phyloP scores from a whole-genome alignment of 495 filamentous ascomycete species.

The Xylaria nigripes region DNA sequence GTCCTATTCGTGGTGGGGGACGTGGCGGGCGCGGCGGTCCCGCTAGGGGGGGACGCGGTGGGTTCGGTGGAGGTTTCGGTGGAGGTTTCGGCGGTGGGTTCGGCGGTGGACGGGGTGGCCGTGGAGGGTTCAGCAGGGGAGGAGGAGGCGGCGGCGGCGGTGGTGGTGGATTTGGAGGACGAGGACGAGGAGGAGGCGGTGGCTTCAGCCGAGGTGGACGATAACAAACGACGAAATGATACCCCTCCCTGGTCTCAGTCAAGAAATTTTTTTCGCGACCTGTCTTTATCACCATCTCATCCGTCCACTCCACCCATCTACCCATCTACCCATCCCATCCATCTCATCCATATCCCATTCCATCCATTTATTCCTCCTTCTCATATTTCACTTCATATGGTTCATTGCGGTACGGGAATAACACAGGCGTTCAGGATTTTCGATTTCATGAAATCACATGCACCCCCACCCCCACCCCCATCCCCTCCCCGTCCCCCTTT shows the following conservation, averaged over 20 bases:
- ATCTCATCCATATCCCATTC: background rate
- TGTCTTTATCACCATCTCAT: background rate
- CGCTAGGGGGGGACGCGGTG: conserved; percentile 16
- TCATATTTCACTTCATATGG: conserved; percentile 7
- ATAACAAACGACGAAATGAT: background rate
- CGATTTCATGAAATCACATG: too few species aligned
- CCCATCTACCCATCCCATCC: background rate
- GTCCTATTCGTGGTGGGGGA: conserved; percentile 32
- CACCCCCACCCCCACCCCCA: too few species aligned
- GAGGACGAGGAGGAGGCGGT: background rate
- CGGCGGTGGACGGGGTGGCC: conserved; percentile 22
- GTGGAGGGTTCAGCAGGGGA: conserved; percentile 28
- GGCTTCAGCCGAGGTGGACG: conserved; percentile 9
- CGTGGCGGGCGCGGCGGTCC: conserved; percentile 20
- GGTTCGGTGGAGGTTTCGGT: conserved; percentile 19
- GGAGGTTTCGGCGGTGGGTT: conserved; percentile 19
- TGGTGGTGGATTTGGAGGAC: conserved; percentile 19
- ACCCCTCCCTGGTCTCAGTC: conserved; percentile 2
- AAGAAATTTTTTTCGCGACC: background rate
- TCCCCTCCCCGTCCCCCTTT: too few species aligned
- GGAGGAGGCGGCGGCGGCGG: conserved; percentile 8
- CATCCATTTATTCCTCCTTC: background rate
- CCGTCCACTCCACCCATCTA: background rate
- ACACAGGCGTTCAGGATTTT: conserved; percentile 21
- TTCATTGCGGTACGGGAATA: conserved; percentile 17